Evolutionary conservation across 2,329 filamentous ascomycete species (phyloP), one percentile per base, ranked within the genome.

Genomic region (Alternaria ethzedia): DNA sequence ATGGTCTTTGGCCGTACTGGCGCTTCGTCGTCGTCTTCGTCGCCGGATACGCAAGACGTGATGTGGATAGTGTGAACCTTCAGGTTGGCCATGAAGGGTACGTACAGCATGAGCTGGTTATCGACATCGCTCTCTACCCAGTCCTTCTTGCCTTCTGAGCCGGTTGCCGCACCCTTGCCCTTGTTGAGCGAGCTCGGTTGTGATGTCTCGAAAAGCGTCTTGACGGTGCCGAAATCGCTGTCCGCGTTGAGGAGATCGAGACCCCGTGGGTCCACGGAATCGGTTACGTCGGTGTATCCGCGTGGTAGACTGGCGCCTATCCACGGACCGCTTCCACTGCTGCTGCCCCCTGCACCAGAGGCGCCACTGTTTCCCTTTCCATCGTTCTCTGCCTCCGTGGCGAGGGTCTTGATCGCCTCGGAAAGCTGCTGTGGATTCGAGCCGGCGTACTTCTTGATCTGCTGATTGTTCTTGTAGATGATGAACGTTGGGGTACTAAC

Each of bases 111-210:
- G 66, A 99, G 84, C 84, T 99, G 96, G 82, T 98, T 94, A 77
- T 99, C 96, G 36, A 95, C 96, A 77, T 97, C 95, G 80, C 93
- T 97, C 84, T 97, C 93, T 21, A 98, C 90, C 90, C 92, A 98
- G 81, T 99, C 95, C 76, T 82, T 80, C 70, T 78, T 81, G 11
- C 88, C 88, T 26, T 83, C 78, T 23, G 79, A 79, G 32, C 83
- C 81, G 75, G 89, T 89, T 59, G 82, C 86, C 73, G 89, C 88
- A 52, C 79, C 81, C 68, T 86, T 86, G 58, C 77, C 81, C 57
- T 70, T 71, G 52, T 81, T 76, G 59, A 94, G 80, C 1, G 85
- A 85, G 57, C 85, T 88, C 6, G 94, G 94, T 80, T 90, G 89
- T 61, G 84, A 82, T 5, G 73, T 69, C n/a, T 90, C 89, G 77